A percentile compares a stretch with the other conserved stretches of the same genome.
These are phyloP conservation scores for Kwoniella mangroviensis DNA, from an alignment of 768 basidiomycete species.

Conservation along the genomic window DNA sequence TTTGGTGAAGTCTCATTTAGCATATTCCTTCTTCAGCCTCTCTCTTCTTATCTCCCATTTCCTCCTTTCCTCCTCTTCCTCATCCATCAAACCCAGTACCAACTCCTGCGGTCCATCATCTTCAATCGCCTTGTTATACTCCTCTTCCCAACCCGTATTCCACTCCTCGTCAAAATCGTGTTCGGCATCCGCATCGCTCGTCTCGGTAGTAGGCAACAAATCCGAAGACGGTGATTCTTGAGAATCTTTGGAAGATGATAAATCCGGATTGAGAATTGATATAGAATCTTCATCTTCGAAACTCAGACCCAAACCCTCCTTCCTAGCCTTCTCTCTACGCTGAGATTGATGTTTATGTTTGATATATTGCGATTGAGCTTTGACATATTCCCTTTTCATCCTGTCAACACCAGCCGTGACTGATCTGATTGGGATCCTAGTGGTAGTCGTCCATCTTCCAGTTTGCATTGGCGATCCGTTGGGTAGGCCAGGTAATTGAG, in stretches of 20 bases:
- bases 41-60: conserved; percentile 27
- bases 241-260: conserved; percentile 24
- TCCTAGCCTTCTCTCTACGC: conserved; percentile 28
- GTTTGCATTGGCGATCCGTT: conserved; percentile 63
- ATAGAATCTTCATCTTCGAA: conserved; percentile 47
- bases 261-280: conserved; percentile 35
- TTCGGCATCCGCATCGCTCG: conserved; percentile 17
- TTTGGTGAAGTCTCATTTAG: not conserved
- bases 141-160: conserved; percentile 50
- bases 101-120: conserved; percentile 57
- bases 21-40: conserved; percentile 18
- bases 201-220: conserved; percentile 26
- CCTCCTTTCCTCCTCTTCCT: conserved; percentile 51
- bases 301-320: conserved; percentile 24
- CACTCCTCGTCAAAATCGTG: conserved; percentile 31
- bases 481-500: conserved; percentile 77
- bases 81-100: conserved; percentile 55
- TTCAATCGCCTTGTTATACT: conserved; percentile 50
- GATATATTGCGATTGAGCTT: conserved; percentile 31
- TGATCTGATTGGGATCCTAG: conserved; percentile 42
- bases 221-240: conserved; percentile 29
- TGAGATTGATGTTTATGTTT: conserved; percentile 24
- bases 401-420: conserved; percentile 43
- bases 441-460: conserved; percentile 23
- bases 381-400: conserved; percentile 43